Base-by-base conservation (phyloP, 768 basidiomycete genomes). In the Leucogyrophana mollusca region DNA sequence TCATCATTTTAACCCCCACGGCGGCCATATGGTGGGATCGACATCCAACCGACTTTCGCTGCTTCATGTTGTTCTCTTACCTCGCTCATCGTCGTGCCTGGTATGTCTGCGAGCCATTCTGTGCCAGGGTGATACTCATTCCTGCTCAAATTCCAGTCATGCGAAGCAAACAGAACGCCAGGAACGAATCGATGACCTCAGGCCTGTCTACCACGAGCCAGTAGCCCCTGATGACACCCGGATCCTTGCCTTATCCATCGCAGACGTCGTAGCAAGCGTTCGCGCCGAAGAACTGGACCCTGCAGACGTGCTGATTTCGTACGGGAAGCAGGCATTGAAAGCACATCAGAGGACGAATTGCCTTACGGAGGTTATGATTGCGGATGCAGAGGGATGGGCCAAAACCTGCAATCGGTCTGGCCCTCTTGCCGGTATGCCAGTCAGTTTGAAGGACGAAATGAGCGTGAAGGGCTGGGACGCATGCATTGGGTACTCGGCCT, bases 341-440 rank as follows among this genome's bases (percentile, higher is more conserved):
- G 76, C 76, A 4, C 78, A 79, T 9, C 56, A 59, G 24, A 64
- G 66, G 40, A 82, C 80, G 9, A 84, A 84, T 56, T 85, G 82
- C 55, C 54, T 83, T 23, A 71, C 80, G 7, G 81, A 83, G 48
- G 62, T 84, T 40, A 73, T 82, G 70, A 76, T 83, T 71, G 30
- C 73, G 66, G 54, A 69, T 66, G 46, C 69, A 73, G 43, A 59
- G 62, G n/a, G n/a, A n/a, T n/a, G n/a, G n/a, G n/a, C n/a, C 69
- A 8, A 56, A 39, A 34, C 33, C 7, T 72, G 70, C 43, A 49
- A 55, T 13, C 49, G 46, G 21, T 52, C 59, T 16, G 70, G 71
- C 16, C 72, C 77, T 11, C 66, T 83, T 4, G 70, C 81, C 51
- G 81, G 81, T 10, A 73, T 85, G 3, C 83, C 82, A 7, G 65